phyloP scores from a whole-genome alignment of 495 filamentous ascomycete genomes.

The Neurospora tetraspora region DNA sequence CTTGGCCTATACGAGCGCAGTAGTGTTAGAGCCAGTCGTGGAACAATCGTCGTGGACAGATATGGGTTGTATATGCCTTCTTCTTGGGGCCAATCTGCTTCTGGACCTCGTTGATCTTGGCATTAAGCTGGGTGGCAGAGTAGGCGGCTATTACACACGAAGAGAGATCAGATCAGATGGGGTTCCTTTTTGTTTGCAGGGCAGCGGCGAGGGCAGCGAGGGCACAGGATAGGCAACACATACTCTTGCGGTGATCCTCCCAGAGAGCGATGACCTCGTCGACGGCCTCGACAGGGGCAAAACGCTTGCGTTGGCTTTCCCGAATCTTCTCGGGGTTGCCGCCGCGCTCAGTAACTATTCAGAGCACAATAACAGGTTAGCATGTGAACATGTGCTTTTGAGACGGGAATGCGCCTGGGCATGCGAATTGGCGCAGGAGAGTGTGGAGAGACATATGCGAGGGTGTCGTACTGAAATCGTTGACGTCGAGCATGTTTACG shows the following conservation, averaged over 20 bases:
- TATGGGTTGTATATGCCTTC: slow-evolving; percentile 52
- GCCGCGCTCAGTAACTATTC: slow-evolving; percentile 61
- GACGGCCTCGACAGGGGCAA: slow-evolving; percentile 69
- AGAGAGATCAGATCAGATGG: background rate
- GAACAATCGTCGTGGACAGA: background rate
- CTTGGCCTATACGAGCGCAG: slow-evolving; percentile 54
- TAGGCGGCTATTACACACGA: slow-evolving; percentile 42
- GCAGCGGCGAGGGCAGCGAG: background rate
- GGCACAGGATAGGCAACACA: slow-evolving; percentile 16
- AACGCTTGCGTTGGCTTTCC: slow-evolving; percentile 74
- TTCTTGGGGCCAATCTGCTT: slow-evolving; percentile 89
- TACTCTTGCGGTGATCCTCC: slow-evolving; percentile 76
- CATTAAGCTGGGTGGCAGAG: slow-evolving; percentile 63
- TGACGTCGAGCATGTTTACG: slow-evolving; percentile 27
- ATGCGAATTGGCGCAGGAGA: background rate
- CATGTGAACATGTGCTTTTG: slow-evolving; percentile 34
- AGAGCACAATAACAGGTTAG: slow-evolving; percentile 56
- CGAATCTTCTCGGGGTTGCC: slow-evolving; percentile 83
- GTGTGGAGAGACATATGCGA: background rate
- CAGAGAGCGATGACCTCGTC: slow-evolving; percentile 85
- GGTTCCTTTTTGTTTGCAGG: background rate
- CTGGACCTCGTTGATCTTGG: slow-evolving; percentile 76
- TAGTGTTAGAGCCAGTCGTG: background rate
- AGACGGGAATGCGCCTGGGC: background rate
- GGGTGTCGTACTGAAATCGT: slow-evolving; percentile 25